phyloP scores from a whole-genome alignment of 2,329 filamentous ascomycete genomes.

The Paecilomyces sp. region DNA sequence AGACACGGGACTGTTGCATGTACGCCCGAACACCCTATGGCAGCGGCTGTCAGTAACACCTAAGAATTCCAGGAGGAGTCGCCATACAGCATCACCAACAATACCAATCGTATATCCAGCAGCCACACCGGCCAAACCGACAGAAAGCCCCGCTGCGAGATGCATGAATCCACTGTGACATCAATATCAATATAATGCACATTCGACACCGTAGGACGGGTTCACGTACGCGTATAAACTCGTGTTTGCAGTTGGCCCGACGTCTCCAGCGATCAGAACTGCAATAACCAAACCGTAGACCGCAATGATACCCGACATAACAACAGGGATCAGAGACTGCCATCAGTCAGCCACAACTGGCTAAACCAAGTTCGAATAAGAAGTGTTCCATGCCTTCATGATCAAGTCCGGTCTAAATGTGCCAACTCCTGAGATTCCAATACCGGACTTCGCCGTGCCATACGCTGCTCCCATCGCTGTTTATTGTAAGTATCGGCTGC shows the following conservation, averaged over 20 bases:
- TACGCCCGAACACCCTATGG: conserved; percentile 73
- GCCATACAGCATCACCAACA: conserved; percentile 73
- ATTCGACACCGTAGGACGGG: conserved; percentile 7
- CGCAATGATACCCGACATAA: conserved; percentile 99
- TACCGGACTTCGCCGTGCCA: conserved; percentile 61
- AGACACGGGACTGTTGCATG: conserved; percentile 93
- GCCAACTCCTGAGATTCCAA: conserved; percentile 60
- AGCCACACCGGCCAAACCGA: conserved; percentile 85
- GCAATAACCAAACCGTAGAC: conserved; percentile 97
- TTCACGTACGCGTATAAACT: conserved; percentile 69
- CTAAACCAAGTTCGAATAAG: neutral
- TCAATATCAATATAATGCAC: conserved; percentile 14
- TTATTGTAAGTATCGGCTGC: conserved; percentile 10
- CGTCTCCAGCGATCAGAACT: conserved; percentile 88
- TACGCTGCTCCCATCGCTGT: conserved; percentile 59
- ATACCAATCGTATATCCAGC: conserved; percentile 95
- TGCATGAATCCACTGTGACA: conserved; percentile 75
- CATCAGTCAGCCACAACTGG: conserved; percentile 11
- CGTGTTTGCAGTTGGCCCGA: conserved; percentile 65
- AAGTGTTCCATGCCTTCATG: conserved; percentile 51
- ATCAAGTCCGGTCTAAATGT: conserved; percentile 61
- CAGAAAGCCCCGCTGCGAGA: conserved; percentile 79
- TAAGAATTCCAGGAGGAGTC: conserved; percentile 15
- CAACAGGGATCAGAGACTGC: conserved; percentile 45
- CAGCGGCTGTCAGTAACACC: conserved; percentile 13